Base-by-base conservation (phyloP, 1,284 basidiomycete genomes). In the Irpex sp. region DNA sequence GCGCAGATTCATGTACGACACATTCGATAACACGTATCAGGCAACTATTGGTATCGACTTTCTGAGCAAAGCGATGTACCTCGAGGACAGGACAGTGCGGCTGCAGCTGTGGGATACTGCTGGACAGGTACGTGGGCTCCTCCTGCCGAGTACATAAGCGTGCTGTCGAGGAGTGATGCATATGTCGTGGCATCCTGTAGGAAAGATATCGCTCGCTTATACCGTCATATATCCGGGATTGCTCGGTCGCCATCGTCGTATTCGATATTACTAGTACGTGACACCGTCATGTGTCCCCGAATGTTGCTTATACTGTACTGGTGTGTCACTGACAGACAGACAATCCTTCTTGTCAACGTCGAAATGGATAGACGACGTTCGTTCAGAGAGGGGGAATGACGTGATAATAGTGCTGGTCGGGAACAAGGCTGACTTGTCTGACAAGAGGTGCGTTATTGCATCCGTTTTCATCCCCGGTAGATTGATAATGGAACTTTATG, bases 31-130 rank as follows among this genome's bases (percentile, higher is more conserved):
- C 78, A 99, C 97, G 56, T 99, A 99, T 77, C 97, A 99, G 78
- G 97, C 97, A 11, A 99, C 97, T 11, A 99, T 99, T 75, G 97
- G 97, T 67, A 99, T 98, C 78, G 97, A 99, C 81, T 99, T 99
- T 77, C 81, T 99, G 76, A 97, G 94, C 79, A 99, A 99, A 84
- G 99, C 97, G 0, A 97, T 99, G 95, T 99, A 99, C 78, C 85
- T 99, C 64, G 97, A 99, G 75, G 97, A 99, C 81, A 83, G 97
- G 71, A 99, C 97, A 2, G 97, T 99, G 57, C 86, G 97, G 73
- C 79, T 99, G 78, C 97, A 99, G 76, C 82, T 99, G 7, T 99
- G 96, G 96, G 97, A 99, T 78, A 99, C 97, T 64, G 97, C 97
- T 69, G 95, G 95, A 49, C 95, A 97, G 85, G 93, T 91, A 71